Conservation (phyloP, 2,329 filamentous ascomycete genomes). For the Seiridium cupressi region DNA sequence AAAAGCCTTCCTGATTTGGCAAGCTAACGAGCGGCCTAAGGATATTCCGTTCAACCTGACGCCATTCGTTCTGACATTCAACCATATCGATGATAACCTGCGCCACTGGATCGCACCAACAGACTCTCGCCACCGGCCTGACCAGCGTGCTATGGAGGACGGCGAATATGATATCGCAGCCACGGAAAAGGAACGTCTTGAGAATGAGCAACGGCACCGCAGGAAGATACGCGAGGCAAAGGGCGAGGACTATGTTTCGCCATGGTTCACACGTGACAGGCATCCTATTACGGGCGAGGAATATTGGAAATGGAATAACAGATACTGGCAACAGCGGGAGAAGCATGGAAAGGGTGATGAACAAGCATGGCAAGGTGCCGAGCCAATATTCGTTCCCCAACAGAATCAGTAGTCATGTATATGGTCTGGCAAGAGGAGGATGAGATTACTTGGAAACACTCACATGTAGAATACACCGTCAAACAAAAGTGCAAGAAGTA, state of each 20-base stretch:
- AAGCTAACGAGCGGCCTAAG: slow-evolving; percentile 75
- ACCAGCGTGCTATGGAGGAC: slow-evolving; percentile 97
- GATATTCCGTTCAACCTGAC: slow-evolving; percentile 97
- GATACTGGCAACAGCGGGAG: slow-evolving; percentile 80
- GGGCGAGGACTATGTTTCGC: slow-evolving; percentile 79
- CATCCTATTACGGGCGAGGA: slow-evolving; percentile 82
- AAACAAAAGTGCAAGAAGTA: too few relatives aligned
- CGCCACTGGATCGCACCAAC: slow-evolving; percentile 79
- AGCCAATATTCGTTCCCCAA: slow-evolving; percentile 60
- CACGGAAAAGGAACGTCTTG: slow-evolving; percentile 88
- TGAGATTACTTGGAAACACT: too few relatives aligned
- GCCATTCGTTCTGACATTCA: slow-evolving; percentile 91
- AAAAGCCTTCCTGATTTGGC: slow-evolving; percentile 88
- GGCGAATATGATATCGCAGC: slow-evolving; percentile 95
- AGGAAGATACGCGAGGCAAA: slow-evolving; percentile 69
- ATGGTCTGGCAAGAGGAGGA: too few relatives aligned
- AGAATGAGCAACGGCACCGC: slow-evolving; percentile 83
- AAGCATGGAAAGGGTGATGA: slow-evolving; percentile 59
- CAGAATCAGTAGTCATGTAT: too few relatives aligned
- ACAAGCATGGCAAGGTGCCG: slow-evolving; percentile 66
- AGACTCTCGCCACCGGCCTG: slow-evolving; percentile 87
- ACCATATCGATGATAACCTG: slow-evolving; percentile 85
- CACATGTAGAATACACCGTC: too few relatives aligned
- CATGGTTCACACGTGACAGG: slow-evolving; percentile 76
- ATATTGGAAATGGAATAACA: slow-evolving; percentile 85